A percentile compares a stretch with the other conserved stretches of the same genome.
phyloP scores from a whole-genome alignment of 257 asterid genomes.

The Solanum lycopersicoides region DNA sequence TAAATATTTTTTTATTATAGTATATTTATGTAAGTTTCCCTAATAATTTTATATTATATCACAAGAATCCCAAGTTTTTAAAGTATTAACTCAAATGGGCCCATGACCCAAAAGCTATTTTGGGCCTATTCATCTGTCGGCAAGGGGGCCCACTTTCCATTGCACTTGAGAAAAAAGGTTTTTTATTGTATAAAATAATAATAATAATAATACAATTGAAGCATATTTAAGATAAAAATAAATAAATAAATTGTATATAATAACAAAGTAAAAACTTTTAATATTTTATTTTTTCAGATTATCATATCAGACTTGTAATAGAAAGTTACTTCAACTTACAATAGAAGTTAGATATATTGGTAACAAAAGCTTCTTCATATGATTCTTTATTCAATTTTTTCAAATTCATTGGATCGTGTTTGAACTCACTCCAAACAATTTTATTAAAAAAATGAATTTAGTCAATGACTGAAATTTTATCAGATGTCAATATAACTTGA shows the following conservation, averaged over 20 bases:
- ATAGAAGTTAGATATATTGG: too few species aligned
- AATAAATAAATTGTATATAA: not conserved
- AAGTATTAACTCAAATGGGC: not conserved
- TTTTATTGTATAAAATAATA: not conserved
- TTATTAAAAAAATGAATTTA: too few species aligned
- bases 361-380: too few species aligned
- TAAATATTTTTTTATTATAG: too few species aligned
- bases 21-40: too few species aligned
- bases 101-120: not conserved
- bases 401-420: not conserved
- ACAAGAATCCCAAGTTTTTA: conserved; percentile 1
- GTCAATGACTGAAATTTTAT: too few species aligned
- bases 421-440: rapidly evolving
- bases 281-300: not conserved
- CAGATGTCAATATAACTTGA: too few species aligned
- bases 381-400: too few species aligned
- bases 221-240: not conserved
- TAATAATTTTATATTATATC: not conserved
- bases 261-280: not conserved
- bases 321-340: not conserved
- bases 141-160: not conserved
- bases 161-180: not conserved
- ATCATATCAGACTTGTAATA: not conserved
- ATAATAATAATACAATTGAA: not conserved
- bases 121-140: conserved; percentile 18